Conservation (phyloP, 164 flowering plant species). For the Echeveria elegans region DNA sequence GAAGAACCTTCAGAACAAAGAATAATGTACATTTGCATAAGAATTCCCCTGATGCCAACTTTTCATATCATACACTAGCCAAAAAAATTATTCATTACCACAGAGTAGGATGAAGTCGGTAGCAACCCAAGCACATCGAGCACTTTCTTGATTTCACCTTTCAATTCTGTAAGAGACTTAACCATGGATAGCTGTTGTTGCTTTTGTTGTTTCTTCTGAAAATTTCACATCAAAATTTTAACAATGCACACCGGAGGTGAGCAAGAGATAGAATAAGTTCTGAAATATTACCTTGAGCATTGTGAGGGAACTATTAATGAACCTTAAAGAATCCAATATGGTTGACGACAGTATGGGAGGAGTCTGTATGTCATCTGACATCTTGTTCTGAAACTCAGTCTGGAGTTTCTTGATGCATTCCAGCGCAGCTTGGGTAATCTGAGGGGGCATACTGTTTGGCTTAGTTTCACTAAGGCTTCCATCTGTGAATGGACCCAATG, state of each 20-base stretch:
- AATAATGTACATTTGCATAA: not conserved
- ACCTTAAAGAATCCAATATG: too few species aligned
- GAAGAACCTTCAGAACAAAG: slow-evolving; percentile 44
- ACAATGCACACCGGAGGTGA: not conserved
- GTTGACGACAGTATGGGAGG: slow-evolving; percentile 40
- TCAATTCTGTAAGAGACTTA: too few species aligned
- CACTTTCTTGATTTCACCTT: too few species aligned
- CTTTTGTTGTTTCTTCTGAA: slow-evolving; percentile 52
- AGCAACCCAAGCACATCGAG: too few species aligned
- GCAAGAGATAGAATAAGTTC: not conserved
- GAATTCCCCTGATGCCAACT: too few species aligned
- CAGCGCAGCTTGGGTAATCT: slow-evolving; percentile 36
- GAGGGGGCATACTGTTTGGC: slow-evolving; percentile 20
- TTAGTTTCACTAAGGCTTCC: slow-evolving; percentile 21
- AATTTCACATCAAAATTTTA: not conserved
- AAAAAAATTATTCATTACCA: slow-evolving; percentile 28
- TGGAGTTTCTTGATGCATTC: slow-evolving; percentile 47
- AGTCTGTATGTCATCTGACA: slow-evolving; percentile 82
- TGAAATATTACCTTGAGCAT: slow-evolving; percentile 40
- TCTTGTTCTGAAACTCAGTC: slow-evolving; percentile 43
- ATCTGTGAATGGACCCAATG: slow-evolving; percentile 28
- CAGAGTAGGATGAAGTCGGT: slow-evolving; percentile 33
- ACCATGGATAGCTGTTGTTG: slow-evolving; percentile 33
- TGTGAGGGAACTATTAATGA: slow-evolving; percentile 43
- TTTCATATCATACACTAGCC: not conserved